Evolutionary conservation across 2,329 filamentous ascomycete genomes (phyloP), one percentile per base, ranked within the genome.

Genomic region (Fusarium nelsonii): DNA sequence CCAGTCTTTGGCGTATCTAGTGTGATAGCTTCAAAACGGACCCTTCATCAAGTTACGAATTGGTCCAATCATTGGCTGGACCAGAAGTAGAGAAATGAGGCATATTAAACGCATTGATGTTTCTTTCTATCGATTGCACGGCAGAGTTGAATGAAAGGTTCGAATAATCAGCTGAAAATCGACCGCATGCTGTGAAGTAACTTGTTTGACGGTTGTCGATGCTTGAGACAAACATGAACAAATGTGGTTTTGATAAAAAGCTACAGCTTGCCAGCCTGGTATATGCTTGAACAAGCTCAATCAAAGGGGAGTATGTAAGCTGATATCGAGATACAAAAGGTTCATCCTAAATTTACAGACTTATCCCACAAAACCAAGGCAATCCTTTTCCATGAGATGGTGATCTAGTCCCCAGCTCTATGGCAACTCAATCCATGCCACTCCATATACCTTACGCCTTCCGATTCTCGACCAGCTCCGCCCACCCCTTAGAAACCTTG

Each of bases 271-370:
- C 48, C 65, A 66, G 26, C 28, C 50, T 60, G 34, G 41, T 50
- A 54, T 54, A 46, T 43, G 30, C 52, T 39, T 36, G 30, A 34
- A 69, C 65, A 69, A 63, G 63, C 40, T 63, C 26, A 41, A 54
- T 59, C 62, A 59, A 70, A 63, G 66, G 30, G 58, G 57, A 69
- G 57, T 26, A 51, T 41, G 43, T 51, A 57, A 63, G 62, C 45
- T 53, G 37, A 56, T 64, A 70, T 68, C 58, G 53, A 56, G 50
- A 46, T 70, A 64, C 67, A 69, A 63, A 58, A 63, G 53, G 52
- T 58, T 18, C 33, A 57, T 50, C 36, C 33, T 30, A 41, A 52
- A 40, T 63, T 48, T 52, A 68, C 62, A 58, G 37, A 20, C 53
- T 40, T 63, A 62, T 52, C 40, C 52, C 58, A 43, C 64, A 53